phyloP scores from a whole-genome alignment of 345 rosid species.

The Passiflora organensis region DNA sequence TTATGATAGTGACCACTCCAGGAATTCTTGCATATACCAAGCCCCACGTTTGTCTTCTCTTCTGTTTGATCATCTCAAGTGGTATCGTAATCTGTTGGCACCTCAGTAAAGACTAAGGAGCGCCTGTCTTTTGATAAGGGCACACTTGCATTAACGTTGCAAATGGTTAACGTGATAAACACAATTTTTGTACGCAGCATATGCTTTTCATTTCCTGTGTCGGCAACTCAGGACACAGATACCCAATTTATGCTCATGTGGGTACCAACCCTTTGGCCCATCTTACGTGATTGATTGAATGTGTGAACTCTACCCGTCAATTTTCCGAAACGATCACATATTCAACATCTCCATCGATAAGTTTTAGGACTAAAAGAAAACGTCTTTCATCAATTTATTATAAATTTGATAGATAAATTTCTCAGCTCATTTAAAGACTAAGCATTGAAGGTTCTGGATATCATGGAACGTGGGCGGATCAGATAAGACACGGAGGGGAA shows the following conservation, averaged over 20 bases:
- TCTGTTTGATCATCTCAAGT: neutral
- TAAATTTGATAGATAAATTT: no score
- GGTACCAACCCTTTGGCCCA: no score
- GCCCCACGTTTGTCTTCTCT: neutral
- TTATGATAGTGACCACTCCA: constrained; percentile 3
- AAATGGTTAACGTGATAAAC: neutral
- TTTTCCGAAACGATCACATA: neutral
- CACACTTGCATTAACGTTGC: constrained; percentile 9
- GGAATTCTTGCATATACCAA: constrained; percentile 1
- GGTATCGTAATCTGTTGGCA: neutral
- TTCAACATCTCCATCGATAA: no score
- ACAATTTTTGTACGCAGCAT: constrained; percentile 4
- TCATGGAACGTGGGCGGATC: no score
- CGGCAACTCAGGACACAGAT: constrained; percentile 18
- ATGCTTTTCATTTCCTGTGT: constrained; percentile 17
- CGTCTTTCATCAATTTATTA: no score
- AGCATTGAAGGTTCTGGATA: no score
- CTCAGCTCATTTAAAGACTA: no score
- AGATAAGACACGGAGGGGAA: no score
- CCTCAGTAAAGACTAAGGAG: neutral
- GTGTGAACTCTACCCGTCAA: neutral
- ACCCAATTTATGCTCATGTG: no score
- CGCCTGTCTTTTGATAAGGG: constrained; percentile 19
- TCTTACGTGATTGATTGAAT: neutral
- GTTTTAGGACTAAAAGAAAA: no score